Conservation (phyloP, 805 yeast species). For the Helenozyma rhizophorensis region DNA sequence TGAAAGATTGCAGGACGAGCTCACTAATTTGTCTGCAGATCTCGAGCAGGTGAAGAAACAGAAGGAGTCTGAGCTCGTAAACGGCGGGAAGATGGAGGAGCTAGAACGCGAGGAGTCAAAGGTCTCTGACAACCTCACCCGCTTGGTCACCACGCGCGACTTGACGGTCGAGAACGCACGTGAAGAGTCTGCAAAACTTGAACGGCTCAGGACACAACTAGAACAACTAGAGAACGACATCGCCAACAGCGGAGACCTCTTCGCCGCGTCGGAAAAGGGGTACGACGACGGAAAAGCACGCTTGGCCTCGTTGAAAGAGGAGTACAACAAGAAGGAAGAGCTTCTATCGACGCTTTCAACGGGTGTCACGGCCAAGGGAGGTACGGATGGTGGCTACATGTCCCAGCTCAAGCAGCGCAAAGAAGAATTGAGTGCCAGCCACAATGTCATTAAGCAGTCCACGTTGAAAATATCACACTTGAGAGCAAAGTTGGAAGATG, state of each 20-base stretch:
- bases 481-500: slow-evolving; percentile 45
- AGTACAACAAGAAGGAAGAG: slow-evolving; percentile 63
- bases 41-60: slow-evolving; percentile 47
- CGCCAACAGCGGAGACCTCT: slow-evolving; percentile 31
- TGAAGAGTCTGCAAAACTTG: slow-evolving; percentile 32
- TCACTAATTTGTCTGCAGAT: slow-evolving; percentile 56
- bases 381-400: slow-evolving; percentile 69
- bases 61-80: slow-evolving; percentile 54
- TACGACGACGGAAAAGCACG: slow-evolving; percentile 40
- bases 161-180: slow-evolving; percentile 52
- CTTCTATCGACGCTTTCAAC: slow-evolving; percentile 76
- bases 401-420: slow-evolving; percentile 66
- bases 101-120: slow-evolving; percentile 56
- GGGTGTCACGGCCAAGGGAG: slow-evolving; percentile 83
- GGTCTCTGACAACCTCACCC: slow-evolving; percentile 58
- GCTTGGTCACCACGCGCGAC: slow-evolving; percentile 61
- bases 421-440: slow-evolving; percentile 47
- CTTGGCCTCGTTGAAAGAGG: slow-evolving; percentile 44
- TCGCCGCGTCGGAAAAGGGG: slow-evolving; percentile 40
- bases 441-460: slow-evolving; percentile 55
- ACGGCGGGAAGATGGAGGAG: slow-evolving; percentile 56
- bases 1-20: slow-evolving; percentile 49
- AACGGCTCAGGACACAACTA: slow-evolving; percentile 22
- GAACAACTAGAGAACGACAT: slow-evolving; percentile 32
- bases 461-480: slow-evolving; percentile 57